A percentile compares a stretch with the other conserved stretches of the same genome.
Conservation (phyloP, 768 basidiomycete species). For the Boletus fagicola region DNA sequence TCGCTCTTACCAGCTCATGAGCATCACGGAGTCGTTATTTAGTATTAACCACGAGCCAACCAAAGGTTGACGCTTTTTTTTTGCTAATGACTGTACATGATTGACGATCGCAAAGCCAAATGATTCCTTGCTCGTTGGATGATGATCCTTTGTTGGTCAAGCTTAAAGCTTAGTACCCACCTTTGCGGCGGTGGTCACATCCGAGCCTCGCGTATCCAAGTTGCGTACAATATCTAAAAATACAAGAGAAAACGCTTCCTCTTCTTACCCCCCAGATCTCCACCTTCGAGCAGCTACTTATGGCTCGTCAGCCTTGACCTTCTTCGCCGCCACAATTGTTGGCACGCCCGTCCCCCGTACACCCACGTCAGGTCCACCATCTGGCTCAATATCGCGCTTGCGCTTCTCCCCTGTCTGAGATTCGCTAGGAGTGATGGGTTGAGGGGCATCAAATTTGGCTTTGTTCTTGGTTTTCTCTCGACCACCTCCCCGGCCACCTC, state of each 20-base stretch:
- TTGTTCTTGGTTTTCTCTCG: slow-evolving; percentile 17
- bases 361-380: slow-evolving; percentile 70
- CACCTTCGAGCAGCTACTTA: neutral
- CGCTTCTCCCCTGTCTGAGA: slow-evolving; percentile 68
- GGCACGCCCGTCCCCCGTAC: slow-evolving; percentile 64
- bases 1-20: no score
- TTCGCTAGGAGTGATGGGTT: slow-evolving; percentile 31
- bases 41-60: no score
- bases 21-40: no score
- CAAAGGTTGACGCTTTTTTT: no score
- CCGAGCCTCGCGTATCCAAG: neutral
- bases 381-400: slow-evolving; percentile 74
- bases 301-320: slow-evolving; percentile 41
- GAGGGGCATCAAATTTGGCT: slow-evolving; percentile 13
- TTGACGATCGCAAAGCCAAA: no score
- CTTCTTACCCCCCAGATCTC: neutral
- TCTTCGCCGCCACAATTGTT: slow-evolving; percentile 38
- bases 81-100: no score
- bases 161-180: no score
- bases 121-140: no score
- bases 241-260: neutral
- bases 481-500: slow-evolving; percentile 25
- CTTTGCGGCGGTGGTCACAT: no score
- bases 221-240: neutral
- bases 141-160: no score